Conservation (phyloP, 495 filamentous ascomycete species). For the Podospora sp. region DNA sequence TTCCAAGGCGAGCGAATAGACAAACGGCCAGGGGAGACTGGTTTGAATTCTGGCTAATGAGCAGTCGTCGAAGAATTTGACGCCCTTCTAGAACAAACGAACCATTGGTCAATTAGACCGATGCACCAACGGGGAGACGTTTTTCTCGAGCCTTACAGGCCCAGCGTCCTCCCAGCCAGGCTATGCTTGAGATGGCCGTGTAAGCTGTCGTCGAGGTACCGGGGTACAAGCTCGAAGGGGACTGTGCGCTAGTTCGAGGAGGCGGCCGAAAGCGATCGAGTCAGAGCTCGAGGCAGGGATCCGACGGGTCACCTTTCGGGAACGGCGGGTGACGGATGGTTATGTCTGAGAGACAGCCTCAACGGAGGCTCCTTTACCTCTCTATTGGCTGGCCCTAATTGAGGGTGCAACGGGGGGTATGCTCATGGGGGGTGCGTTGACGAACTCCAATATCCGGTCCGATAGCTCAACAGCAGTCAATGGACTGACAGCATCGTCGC, state of each 20-base stretch:
- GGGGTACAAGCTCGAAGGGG: slow-evolving; percentile 21
- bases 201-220: slow-evolving; percentile 26
- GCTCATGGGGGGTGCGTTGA: slow-evolving; percentile 3
- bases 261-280: slow-evolving; percentile 41
- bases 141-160: slow-evolving; percentile 2
- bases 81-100: slow-evolving; percentile 21
- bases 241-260: slow-evolving; percentile 18
- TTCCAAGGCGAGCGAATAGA: neutral
- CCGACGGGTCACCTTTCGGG: slow-evolving; percentile 33
- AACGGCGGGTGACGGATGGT: slow-evolving; percentile 33
- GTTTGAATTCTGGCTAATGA: slow-evolving; percentile 19
- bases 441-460: slow-evolving; percentile 14
- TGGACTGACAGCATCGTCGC: neutral
- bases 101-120: slow-evolving; percentile 17
- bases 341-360: slow-evolving; percentile 35
- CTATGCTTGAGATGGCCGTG: slow-evolving; percentile 6
- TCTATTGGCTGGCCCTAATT: slow-evolving; percentile 37
- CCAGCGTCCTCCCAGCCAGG: slow-evolving; percentile 2
- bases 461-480: slow-evolving; percentile 9
- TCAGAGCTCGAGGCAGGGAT: slow-evolving; percentile 36
- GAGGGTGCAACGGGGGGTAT: slow-evolving; percentile 18
- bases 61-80: neutral
- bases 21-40: neutral
- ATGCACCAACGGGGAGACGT: neutral
- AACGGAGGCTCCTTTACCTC: slow-evolving; percentile 19